phyloP scores from a whole-genome alignment of 768 basidiomycete genomes.

The Chlorophyllum brunneum region DNA sequence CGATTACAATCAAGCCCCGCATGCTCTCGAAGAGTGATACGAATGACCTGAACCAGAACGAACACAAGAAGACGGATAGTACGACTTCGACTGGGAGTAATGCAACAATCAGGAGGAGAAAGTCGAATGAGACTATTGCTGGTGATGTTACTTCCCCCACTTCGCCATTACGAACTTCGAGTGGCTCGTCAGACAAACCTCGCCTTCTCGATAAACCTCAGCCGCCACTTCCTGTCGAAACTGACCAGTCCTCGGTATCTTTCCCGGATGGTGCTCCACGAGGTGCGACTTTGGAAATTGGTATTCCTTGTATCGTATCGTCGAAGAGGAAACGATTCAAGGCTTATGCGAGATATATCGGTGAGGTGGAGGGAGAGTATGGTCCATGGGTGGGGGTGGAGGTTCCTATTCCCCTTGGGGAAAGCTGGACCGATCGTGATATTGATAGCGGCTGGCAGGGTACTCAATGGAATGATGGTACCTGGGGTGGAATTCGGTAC shows the following conservation, averaged over 20 bases:
- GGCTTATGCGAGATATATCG: constrained; percentile 85
- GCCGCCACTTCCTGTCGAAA: constrained; percentile 15
- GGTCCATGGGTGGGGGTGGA: constrained; percentile 93
- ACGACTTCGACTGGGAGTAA: constrained; percentile 38
- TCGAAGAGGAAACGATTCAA: constrained; percentile 81
- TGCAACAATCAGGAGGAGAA: constrained; percentile 36
- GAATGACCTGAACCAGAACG: constrained; percentile 17
- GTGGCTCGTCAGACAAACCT: constrained; percentile 2
- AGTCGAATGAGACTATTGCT: constrained; percentile 45
- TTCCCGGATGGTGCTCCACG: constrained; percentile 28
- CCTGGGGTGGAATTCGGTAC: constrained; percentile 77
- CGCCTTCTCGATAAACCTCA: constrained; percentile 10
- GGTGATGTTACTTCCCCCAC: constrained; percentile 22
- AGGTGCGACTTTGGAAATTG: constrained; percentile 78
- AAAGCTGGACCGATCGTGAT: constrained; percentile 38
- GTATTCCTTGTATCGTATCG: constrained; percentile 88
- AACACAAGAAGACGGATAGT: constrained; percentile 45
- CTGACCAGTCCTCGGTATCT: constrained; percentile 9
- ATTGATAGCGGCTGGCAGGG: constrained; percentile 33
- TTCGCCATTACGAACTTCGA: constrained; percentile 1
- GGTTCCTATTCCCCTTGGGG: constrained; percentile 58
- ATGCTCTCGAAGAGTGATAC: background rate
- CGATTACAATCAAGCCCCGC: constrained; percentile 17
- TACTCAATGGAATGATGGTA: constrained; percentile 83
- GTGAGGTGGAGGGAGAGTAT: constrained; percentile 74